Percentiles rank a stretch among this genome's conserved stretches.
These are phyloP conservation scores for Cutaneotrichosporon sp. DNA, from an alignment of 1,284 basidiomycete species.

Conservation along the genomic window DNA sequence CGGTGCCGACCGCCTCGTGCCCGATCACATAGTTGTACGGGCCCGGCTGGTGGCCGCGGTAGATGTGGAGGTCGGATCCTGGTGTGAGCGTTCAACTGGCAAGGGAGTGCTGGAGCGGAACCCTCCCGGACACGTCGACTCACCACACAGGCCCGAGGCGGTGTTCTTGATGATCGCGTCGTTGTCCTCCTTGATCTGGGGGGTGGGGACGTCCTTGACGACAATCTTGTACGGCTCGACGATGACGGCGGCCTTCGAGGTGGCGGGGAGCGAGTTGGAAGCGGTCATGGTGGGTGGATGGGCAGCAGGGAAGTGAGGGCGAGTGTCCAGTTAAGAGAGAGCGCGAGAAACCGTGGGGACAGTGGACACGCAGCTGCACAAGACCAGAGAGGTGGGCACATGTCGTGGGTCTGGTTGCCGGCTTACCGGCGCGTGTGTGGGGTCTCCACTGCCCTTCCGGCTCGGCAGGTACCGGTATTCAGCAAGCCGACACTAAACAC, in stretches of 20 bases:
- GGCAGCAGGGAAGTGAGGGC: too few species aligned
- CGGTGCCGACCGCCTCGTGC: constrained; percentile 80
- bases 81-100: too few species aligned
- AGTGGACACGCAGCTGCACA: too few species aligned
- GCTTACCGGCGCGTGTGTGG: too few species aligned
- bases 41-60: constrained; percentile 61
- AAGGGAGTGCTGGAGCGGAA: too few species aligned
- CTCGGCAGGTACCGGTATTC: too few species aligned
- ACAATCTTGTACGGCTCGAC: constrained; percentile 34
- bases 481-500: too few species aligned
- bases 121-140: constrained; percentile 14
- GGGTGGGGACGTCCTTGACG: constrained; percentile 38
- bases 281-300: background rate
- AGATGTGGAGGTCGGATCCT: constrained; percentile 80
- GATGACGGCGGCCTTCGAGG: constrained; percentile 46
- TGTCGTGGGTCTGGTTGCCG: too few species aligned
- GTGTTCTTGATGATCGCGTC: constrained; percentile 46
- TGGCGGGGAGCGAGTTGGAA: constrained; percentile 16
- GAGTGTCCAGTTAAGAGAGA: background rate
- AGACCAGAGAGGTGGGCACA: too few species aligned
- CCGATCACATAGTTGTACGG: constrained; percentile 56
- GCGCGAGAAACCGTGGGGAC: background rate
- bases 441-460: too few species aligned
- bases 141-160: constrained; percentile 45
- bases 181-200: constrained; percentile 29